Conservation (phyloP, 2,329 filamentous ascomycete genomes). For the Apiospora sp. region DNA sequence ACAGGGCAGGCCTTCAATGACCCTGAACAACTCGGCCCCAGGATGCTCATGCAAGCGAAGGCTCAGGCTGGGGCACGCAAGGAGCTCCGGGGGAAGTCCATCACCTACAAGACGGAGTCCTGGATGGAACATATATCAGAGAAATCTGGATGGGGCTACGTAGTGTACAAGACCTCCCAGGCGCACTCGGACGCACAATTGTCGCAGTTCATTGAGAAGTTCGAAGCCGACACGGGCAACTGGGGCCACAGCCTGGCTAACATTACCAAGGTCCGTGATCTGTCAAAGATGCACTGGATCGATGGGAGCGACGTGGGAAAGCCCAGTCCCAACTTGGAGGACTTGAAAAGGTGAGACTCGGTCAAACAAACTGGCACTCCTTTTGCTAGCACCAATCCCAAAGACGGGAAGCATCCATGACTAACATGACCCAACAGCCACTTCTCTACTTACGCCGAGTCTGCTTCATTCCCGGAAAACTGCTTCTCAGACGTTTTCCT, state of each 20-base stretch:
- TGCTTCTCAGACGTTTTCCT: constrained; percentile 24
- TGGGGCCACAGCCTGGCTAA: constrained; percentile 35
- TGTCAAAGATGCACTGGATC: constrained; percentile 26
- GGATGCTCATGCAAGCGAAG: constrained; percentile 6
- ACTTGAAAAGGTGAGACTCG: constrained; percentile 25
- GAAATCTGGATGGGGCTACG: constrained; percentile 34
- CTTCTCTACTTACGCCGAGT: constrained; percentile 16
- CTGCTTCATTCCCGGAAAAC: background rate
- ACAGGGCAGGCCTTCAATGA: background rate
- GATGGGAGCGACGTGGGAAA: constrained; percentile 20
- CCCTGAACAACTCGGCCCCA: background rate
- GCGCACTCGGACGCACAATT: constrained; percentile 34
- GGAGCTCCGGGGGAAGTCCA: constrained; percentile 23
- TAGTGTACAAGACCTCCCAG: constrained; percentile 36
- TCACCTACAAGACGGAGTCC: constrained; percentile 15
- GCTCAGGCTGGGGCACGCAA: constrained; percentile 9
- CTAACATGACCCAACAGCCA: background rate
- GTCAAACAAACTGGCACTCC: background rate
- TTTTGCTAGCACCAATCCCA: background rate
- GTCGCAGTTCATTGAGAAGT: constrained; percentile 36
- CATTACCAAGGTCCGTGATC: constrained; percentile 12
- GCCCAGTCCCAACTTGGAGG: background rate
- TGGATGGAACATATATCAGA: constrained; percentile 3
- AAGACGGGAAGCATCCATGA: background rate
- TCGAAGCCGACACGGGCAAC: constrained; percentile 36